Conservation (phyloP, 2,329 filamentous ascomycete genomes). For the Epichloe gansuensis region DNA sequence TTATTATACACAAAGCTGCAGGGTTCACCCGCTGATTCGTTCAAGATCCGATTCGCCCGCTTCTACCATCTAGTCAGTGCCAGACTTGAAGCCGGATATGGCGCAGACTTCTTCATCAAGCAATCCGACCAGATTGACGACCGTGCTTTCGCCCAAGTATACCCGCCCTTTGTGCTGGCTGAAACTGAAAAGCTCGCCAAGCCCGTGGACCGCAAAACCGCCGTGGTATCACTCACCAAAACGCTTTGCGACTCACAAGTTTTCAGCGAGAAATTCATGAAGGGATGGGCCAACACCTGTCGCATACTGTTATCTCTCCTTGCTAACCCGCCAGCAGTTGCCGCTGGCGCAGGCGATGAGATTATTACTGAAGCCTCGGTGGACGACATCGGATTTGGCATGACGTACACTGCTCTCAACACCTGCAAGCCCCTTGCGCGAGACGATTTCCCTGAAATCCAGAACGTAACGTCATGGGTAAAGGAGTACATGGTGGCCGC, state of each 20-base stretch:
- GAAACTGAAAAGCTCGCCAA: conserved; percentile 80
- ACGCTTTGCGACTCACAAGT: conserved; percentile 75
- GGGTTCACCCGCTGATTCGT: conserved; percentile 58
- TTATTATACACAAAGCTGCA: conserved; percentile 71
- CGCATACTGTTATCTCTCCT: conserved; percentile 81
- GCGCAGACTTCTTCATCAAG: conserved; percentile 82
- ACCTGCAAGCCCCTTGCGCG: conserved; percentile 65
- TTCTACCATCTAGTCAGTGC: conserved; percentile 92
- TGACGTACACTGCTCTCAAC: conserved; percentile 87
- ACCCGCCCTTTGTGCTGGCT: conserved; percentile 75
- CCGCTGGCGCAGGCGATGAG: conserved; percentile 55
- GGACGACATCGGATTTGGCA: conserved; percentile 87
- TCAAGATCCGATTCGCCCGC: conserved; percentile 77
- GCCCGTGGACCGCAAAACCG: conserved; percentile 83
- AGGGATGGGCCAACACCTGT: conserved; percentile 86
- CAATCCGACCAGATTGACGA: conserved; percentile 73
- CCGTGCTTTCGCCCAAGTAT: conserved; percentile 72
- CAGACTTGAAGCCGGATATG: conserved; percentile 65
- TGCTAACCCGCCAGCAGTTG: conserved; percentile 68
- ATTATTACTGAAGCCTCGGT: conserved; percentile 78
- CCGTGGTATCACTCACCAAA: conserved; percentile 87
- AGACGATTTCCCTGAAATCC: conserved; percentile 80
- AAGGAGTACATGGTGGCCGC: conserved; percentile 64
- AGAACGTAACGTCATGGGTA: conserved; percentile 77
- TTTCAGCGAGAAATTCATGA: conserved; percentile 71